Evolutionary conservation across 305 asterid genomes (phyloP).

Genomic region (Fraxinus xanthoxyloides): DNA sequence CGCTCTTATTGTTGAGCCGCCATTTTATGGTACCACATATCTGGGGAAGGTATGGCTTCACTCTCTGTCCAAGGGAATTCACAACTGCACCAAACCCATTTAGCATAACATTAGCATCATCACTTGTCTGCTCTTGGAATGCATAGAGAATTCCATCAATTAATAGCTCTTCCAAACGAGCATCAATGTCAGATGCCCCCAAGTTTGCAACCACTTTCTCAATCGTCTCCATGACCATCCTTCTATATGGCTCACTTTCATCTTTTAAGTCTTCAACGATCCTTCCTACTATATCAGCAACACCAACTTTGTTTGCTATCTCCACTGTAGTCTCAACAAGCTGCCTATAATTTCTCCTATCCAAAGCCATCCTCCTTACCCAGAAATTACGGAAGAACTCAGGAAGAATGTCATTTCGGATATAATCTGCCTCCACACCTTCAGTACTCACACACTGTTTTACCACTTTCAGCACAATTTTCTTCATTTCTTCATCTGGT

Average conservation of each 20-base stretch:
- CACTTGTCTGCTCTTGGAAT: constrained; percentile 97
- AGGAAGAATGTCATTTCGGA: constrained; percentile 84
- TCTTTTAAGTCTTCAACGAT: constrained; percentile 93
- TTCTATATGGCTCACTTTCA: constrained; percentile 91
- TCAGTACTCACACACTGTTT: constrained; percentile 98
- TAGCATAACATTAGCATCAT: constrained; percentile 94
- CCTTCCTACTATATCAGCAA: constrained; percentile 91
- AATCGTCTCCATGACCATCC: constrained; percentile 99
- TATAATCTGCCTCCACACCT: constrained; percentile 90
- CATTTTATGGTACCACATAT: constrained; percentile 93
- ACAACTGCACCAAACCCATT: constrained; percentile 98
- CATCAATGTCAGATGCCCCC: constrained; percentile 89
- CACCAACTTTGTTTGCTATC: constrained; percentile 96
- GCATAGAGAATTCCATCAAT: constrained; percentile 96
- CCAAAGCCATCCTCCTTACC: constrained; percentile 97
- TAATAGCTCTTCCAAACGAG: constrained; percentile 84
- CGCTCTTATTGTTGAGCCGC: constrained; percentile 86
- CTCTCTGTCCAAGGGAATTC: constrained; percentile 88
- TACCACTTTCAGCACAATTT: constrained; percentile 94
- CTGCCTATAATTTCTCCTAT: constrained; percentile 88
- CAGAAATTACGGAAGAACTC: constrained; percentile 94
- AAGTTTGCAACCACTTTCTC: constrained; percentile 90
- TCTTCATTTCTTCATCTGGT: constrained; percentile 98
- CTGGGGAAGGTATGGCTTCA: constrained; percentile 89
- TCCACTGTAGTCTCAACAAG: constrained; percentile 95